phyloP scores from a whole-genome alignment of 192 early-diverging fungal species.

The Podila minutissima region DNA sequence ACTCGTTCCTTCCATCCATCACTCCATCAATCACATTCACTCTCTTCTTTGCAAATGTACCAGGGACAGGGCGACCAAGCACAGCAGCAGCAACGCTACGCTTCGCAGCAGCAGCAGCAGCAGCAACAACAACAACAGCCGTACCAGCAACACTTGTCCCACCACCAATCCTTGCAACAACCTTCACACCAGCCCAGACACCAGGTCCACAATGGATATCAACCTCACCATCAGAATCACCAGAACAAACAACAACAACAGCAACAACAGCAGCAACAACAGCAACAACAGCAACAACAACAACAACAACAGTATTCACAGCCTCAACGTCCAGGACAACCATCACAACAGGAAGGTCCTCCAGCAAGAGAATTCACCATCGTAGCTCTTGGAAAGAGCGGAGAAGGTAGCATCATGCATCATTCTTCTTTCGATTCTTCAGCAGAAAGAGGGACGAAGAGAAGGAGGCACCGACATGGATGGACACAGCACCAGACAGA shows the following conservation, averaged over 20 bases:
- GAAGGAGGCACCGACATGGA: neutral
- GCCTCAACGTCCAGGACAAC: slow-evolving; percentile 8
- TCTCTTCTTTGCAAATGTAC: neutral
- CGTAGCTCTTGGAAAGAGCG: slow-evolving; percentile 47
- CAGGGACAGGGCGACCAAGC: neutral
- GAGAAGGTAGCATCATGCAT: slow-evolving; percentile 17
- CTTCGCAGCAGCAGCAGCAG: neutral
- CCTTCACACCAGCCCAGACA: slow-evolving; percentile 3
- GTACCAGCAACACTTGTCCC: neutral
- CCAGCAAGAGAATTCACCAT: slow-evolving; percentile 35
- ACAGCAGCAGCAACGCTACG: slow-evolving; percentile 3
- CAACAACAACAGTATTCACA: neutral
- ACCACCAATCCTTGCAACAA: neutral
- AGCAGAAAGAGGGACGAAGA: too few relatives aligned
- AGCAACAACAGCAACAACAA: slow-evolving; percentile 7
- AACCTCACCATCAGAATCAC: slow-evolving; percentile 5
- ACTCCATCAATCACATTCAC: neutral
- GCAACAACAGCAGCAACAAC: slow-evolving; percentile 10
- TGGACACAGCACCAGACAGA: neutral
- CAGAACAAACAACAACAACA: slow-evolving; percentile 21
- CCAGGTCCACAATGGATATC: slow-evolving; percentile 11
- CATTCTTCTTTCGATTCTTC: neutral
- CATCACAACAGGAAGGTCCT: neutral
- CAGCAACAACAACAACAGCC: slow-evolving; percentile 4
- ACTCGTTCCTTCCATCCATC: slow-evolving; percentile 1